phyloP scores from a whole-genome alignment of 2,329 filamentous ascomycete genomes.

The Fusarium sp. region DNA sequence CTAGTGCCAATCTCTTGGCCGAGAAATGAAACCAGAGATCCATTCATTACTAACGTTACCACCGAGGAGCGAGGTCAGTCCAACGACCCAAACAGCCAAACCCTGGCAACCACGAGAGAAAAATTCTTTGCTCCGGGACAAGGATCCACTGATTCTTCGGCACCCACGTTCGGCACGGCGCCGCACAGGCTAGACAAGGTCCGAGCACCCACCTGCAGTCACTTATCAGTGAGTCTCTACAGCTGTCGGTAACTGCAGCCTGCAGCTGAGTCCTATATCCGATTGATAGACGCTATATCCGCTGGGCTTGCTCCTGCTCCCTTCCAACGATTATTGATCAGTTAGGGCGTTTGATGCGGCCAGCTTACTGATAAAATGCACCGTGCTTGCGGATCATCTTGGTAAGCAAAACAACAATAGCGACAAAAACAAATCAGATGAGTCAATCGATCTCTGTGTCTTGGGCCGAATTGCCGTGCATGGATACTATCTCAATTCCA shows the following conservation, averaged over 20 bases:
- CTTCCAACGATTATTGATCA: background rate
- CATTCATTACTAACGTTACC: constrained; percentile 27
- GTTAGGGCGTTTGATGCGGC: background rate
- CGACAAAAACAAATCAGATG: background rate
- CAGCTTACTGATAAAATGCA: background rate
- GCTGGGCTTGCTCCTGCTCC: background rate
- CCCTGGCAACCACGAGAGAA: constrained; percentile 23
- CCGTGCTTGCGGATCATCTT: constrained; percentile 18
- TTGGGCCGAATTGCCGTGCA: constrained; percentile 31
- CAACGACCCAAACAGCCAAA: constrained; percentile 18
- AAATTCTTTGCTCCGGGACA: constrained; percentile 24
- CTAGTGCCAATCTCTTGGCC: constrained; percentile 19
- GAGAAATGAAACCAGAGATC: constrained; percentile 12
- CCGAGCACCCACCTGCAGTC: constrained; percentile 1
- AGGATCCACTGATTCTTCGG: constrained; percentile 30
- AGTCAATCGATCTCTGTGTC: constrained; percentile 7
- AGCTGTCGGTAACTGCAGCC: background rate
- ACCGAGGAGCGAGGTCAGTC: constrained; percentile 11
- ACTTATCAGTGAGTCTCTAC: background rate
- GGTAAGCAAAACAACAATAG: constrained; percentile 9
- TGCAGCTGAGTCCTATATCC: constrained; percentile 24
- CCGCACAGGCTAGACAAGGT: constrained; percentile 11
- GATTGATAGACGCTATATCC: constrained; percentile 29
- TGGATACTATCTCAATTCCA: constrained; percentile 7
- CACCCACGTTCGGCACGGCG: constrained; percentile 39